These are phyloP conservation scores for Globisporangium alternatum DNA, from an alignment of 352 stramenopile species.

Conservation along the genomic window DNA sequence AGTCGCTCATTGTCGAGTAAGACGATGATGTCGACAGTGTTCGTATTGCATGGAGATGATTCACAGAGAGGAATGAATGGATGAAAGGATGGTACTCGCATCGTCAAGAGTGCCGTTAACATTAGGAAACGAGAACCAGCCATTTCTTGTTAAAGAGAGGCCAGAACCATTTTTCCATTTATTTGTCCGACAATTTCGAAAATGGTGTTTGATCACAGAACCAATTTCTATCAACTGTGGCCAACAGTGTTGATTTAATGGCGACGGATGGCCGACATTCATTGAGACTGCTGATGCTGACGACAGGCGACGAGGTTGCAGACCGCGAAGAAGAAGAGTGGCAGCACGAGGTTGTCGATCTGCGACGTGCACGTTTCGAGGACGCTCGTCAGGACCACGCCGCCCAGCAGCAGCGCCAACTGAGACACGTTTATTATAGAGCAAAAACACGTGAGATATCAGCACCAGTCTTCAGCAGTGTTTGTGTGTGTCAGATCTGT, in stretches of 20 bases:
- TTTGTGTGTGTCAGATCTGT: background rate
- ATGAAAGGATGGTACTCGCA: background rate
- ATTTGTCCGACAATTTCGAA: background rate
- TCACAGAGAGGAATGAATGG: background rate
- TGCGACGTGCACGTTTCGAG: conserved; percentile 69
- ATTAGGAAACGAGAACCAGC: background rate
- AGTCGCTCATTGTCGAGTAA: conserved; percentile 49
- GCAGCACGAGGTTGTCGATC: conserved; percentile 84
- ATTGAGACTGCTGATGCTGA: background rate
- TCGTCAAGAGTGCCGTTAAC: background rate
- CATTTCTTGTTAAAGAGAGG: background rate
- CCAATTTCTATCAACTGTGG: background rate
- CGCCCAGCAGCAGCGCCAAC: conserved; percentile 25
- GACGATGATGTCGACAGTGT: background rate
- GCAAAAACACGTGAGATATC: background rate
- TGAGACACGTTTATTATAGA: conserved; percentile 10
- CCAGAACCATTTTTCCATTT: too few relatives aligned
- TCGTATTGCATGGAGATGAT: background rate
- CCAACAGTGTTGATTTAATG: background rate
- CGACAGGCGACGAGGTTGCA: conserved; percentile 56
- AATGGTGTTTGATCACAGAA: background rate
- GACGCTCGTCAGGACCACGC: conserved; percentile 50
- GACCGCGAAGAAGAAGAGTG: conserved; percentile 57
- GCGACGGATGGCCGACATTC: too few relatives aligned
- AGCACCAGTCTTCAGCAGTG: background rate